A percentile compares a stretch with the other conserved stretches of the same genome.
Evolutionary conservation across 192 early-diverging fungal genomes (phyloP).

Genomic region (Paraglomus brasilianum): DNA sequence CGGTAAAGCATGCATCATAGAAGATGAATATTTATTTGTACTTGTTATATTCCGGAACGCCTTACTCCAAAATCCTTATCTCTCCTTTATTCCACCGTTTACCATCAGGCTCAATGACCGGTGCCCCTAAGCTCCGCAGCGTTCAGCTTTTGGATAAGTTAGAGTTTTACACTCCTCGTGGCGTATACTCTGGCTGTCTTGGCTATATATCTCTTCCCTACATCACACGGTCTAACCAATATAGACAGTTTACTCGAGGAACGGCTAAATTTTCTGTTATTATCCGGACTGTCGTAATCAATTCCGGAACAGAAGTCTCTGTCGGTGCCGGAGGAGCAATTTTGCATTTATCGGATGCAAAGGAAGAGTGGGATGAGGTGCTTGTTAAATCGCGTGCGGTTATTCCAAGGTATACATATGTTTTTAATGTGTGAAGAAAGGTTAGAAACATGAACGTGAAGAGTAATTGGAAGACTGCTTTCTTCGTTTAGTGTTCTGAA

Average conservation of each 20-base stretch:
- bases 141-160: slow-evolving; percentile 74
- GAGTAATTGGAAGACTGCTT: no score
- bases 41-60: not conserved
- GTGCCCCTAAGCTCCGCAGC: slow-evolving; percentile 90
- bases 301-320: slow-evolving; percentile 50
- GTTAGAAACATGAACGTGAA: no score
- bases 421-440: not conserved
- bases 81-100: not conserved
- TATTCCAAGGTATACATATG: slow-evolving; percentile 46
- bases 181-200: slow-evolving; percentile 86
- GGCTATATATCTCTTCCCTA: slow-evolving; percentile 76
- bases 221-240: slow-evolving; percentile 17
- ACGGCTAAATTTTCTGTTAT: slow-evolving; percentile 81
- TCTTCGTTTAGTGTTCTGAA: no score
- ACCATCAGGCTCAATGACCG: slow-evolving; percentile 86
- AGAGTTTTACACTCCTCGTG: slow-evolving; percentile 67
- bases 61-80: not conserved
- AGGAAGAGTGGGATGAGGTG: slow-evolving; percentile 88
- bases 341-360: slow-evolving; percentile 79
- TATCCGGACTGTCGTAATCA: slow-evolving; percentile 83
- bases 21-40: not conserved
- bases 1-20: slow-evolving; percentile 36
- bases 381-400: slow-evolving; percentile 70
- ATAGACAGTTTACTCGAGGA: slow-evolving; percentile 32
- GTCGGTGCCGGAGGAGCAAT: slow-evolving; percentile 95